Conservation (phyloP, 1,284 basidiomycete genomes). For the Malassezia obtusa region DNA sequence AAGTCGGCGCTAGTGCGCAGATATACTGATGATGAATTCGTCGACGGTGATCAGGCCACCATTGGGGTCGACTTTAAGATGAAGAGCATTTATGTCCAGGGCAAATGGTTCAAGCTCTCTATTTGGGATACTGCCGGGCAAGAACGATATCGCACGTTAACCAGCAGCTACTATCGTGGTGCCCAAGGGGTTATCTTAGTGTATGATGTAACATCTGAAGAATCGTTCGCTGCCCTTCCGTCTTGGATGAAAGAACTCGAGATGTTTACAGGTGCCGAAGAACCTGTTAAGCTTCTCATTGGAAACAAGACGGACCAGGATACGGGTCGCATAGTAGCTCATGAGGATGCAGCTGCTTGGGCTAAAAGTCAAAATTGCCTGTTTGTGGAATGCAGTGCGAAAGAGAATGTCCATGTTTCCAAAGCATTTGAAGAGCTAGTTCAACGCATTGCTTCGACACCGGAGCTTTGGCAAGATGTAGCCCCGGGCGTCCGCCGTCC, state of each 20-base stretch:
- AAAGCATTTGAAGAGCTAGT: constrained; percentile 45
- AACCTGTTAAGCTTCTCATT: constrained; percentile 89
- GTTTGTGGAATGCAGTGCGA: constrained; percentile 64
- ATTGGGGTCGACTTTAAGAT: constrained; percentile 60
- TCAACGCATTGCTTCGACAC: constrained; percentile 38
- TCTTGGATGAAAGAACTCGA: constrained; percentile 90
- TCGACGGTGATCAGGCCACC: constrained; percentile 89
- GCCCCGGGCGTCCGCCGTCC: constrained; percentile 34
- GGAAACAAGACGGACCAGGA: constrained; percentile 89
- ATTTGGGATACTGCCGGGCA: constrained; percentile 53
- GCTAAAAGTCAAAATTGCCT: constrained; percentile 69
- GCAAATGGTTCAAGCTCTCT: constrained; percentile 53
- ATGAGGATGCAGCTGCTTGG: constrained; percentile 68
- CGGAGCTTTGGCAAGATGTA: constrained; percentile 35
- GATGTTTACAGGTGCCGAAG: constrained; percentile 62
- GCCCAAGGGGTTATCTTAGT: constrained; percentile 90
- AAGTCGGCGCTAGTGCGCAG: constrained; percentile 73
- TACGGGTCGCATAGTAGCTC: constrained; percentile 73
- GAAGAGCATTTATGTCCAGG: constrained; percentile 52
- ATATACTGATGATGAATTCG: constrained; percentile 92
- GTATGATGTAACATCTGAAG: constrained; percentile 82
- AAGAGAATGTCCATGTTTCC: constrained; percentile 37
- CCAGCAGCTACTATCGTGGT: constrained; percentile 81
- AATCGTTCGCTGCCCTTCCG: constrained; percentile 82
- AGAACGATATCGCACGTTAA: constrained; percentile 64